Percentiles rank a stretch among this genome's conserved stretches.
Conservation (phyloP, 768 basidiomycete species). For the Lentinula sp. region DNA sequence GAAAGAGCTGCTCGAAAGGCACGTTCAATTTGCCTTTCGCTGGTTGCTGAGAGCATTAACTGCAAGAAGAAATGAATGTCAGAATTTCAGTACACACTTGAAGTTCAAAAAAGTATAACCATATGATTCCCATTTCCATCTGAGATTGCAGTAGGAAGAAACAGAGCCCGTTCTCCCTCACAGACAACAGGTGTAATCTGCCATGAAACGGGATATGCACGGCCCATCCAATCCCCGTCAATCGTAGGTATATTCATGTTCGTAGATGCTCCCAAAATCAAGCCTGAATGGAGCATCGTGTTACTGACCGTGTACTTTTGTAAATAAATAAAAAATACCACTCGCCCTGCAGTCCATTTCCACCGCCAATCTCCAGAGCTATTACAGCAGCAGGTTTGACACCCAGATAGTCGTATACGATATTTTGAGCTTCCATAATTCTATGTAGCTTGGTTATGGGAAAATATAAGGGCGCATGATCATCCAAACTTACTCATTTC, state of each 20-base stretch:
- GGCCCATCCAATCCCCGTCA: constrained; percentile 36
- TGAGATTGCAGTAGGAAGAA: constrained; percentile 26
- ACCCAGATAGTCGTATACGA: constrained; percentile 13
- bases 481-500: constrained; percentile 23
- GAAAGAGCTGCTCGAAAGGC: constrained; percentile 32
- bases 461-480: not conserved
- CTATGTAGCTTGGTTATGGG: not conserved
- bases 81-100: not conserved
- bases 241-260: constrained; percentile 24
- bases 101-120: constrained; percentile 3
- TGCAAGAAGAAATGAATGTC: not conserved
- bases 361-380: constrained; percentile 30
- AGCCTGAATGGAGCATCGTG: constrained; percentile 13
- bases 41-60: constrained; percentile 30
- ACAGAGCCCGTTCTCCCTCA: constrained; percentile 15
- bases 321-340: constrained; percentile 1
- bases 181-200: constrained; percentile 14
- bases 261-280: constrained; percentile 26
- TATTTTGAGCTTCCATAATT: constrained; percentile 9
- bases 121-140: constrained; percentile 32
- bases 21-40: constrained; percentile 27
- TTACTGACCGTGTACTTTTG: constrained; percentile 1
- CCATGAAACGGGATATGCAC: constrained; percentile 36
- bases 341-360: constrained; percentile 30
- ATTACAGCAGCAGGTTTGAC: constrained; percentile 21